These are phyloP conservation scores for Penicillium sp. DNA, from an alignment of 2,329 filamentous ascomycete genomes.

Conservation along the genomic window DNA sequence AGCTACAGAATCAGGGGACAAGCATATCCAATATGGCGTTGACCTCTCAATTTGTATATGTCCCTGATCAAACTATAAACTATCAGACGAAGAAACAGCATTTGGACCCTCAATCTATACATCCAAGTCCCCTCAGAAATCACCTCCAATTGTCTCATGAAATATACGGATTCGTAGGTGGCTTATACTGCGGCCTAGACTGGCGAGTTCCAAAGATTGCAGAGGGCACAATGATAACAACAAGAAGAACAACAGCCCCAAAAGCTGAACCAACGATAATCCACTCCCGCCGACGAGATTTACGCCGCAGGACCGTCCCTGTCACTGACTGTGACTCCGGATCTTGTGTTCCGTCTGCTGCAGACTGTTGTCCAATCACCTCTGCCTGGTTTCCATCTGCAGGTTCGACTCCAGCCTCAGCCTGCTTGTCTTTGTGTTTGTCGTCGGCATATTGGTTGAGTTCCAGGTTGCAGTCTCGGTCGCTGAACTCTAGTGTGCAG, in stretches of 20 bases:
- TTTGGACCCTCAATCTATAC: background rate
- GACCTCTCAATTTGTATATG: background rate
- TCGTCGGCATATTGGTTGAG: constrained; percentile 1
- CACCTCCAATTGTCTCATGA: background rate
- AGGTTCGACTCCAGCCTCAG: background rate
- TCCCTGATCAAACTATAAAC: background rate
- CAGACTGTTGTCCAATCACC: background rate
- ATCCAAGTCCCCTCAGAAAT: background rate
- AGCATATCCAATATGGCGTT: background rate
- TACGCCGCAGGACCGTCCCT: constrained; percentile 4
- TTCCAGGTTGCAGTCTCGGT: constrained; percentile 1
- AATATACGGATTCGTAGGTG: background rate
- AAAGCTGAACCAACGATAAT: background rate
- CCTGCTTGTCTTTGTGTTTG: background rate
- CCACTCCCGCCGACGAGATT: constrained; percentile 2
- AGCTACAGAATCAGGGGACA: no score
- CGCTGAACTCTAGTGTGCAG: constrained; percentile 3
- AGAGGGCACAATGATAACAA: constrained; percentile 10
- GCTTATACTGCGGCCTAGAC: background rate
- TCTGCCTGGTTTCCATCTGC: background rate
- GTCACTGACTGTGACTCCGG: constrained; percentile 1
- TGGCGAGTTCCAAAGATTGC: constrained; percentile 5
- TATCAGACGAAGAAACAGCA: background rate
- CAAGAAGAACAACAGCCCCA: constrained; percentile 2
- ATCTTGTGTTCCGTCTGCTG: background rate